These are phyloP conservation scores for Carpinus fangiana DNA, from an alignment of 306 rosid species.

Conservation along the genomic window DNA sequence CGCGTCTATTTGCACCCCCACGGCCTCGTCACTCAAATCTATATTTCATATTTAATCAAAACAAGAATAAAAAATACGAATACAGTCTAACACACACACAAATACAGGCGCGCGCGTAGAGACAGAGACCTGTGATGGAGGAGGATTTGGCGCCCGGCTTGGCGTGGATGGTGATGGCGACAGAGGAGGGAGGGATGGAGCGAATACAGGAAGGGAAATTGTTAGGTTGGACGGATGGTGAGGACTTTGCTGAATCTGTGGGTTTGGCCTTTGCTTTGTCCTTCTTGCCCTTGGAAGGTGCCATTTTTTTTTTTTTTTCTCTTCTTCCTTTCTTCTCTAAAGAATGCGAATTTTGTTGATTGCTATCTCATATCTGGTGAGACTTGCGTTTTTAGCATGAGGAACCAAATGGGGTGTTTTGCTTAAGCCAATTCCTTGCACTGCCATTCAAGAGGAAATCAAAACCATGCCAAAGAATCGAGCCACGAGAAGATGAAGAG, in stretches of 20 bases:
- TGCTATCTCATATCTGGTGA: no score
- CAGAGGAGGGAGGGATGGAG: slow-evolving; percentile 72
- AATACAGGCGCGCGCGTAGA: not conserved
- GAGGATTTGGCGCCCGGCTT: slow-evolving; percentile 90
- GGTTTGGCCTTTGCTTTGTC: slow-evolving; percentile 57
- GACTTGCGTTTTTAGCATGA: no score
- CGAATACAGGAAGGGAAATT: slow-evolving; percentile 69
- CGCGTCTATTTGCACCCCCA: slow-evolving; percentile 89
- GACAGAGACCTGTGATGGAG: slow-evolving; percentile 74
- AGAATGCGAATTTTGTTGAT: no score
- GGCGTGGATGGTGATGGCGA: slow-evolving; percentile 89
- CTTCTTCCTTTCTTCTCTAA: not conserved
- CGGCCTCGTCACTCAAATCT: slow-evolving; percentile 77
- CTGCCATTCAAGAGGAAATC: no score
- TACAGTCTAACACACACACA: not conserved
- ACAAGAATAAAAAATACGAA: not conserved
- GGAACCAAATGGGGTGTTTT: no score
- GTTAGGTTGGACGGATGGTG: slow-evolving; percentile 18
- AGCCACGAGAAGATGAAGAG: no score
- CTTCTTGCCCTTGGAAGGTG: slow-evolving; percentile 62
- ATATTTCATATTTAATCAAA: slow-evolving; percentile 4
- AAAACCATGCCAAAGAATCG: no score
- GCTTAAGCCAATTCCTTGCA: no score
- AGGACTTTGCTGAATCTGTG: slow-evolving; percentile 31
- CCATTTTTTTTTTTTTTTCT: slow-evolving; percentile 35